These are phyloP conservation scores for Juglanconis sp. DNA, from an alignment of 2,329 filamentous ascomycete genomes.

Conservation along the genomic window DNA sequence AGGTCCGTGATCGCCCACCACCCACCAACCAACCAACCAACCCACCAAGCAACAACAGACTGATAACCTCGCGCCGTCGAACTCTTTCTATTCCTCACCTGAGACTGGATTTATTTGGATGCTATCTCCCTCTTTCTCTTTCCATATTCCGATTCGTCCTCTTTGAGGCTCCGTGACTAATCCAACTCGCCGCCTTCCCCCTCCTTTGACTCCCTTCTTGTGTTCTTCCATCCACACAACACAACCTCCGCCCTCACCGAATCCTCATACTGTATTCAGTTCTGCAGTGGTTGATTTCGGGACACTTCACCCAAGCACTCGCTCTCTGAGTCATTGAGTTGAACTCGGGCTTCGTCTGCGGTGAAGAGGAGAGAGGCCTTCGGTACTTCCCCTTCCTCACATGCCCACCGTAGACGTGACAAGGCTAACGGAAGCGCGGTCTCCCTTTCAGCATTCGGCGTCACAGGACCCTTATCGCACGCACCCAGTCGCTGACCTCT, in stretches of 20 bases:
- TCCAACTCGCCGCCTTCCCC: slow-evolving; percentile 11
- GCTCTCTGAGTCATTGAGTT: slow-evolving; percentile 30
- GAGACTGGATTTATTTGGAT: background rate
- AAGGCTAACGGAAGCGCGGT: background rate
- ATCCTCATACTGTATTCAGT: background rate
- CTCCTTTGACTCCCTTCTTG: slow-evolving; percentile 19
- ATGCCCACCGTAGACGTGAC: background rate
- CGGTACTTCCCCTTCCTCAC: background rate
- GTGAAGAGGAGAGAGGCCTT: slow-evolving; percentile 19
- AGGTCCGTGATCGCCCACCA: background rate
- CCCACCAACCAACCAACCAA: no score
- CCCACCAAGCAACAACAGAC: no score
- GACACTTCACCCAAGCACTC: slow-evolving; percentile 11
- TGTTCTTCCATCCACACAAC: background rate
- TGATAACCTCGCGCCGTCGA: background rate
- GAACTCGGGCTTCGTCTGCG: slow-evolving; percentile 26
- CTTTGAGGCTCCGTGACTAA: background rate
- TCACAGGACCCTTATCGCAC: background rate
- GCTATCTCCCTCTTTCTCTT: background rate
- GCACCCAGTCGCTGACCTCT: slow-evolving; percentile 6
- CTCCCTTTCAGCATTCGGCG: background rate
- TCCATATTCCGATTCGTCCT: background rate
- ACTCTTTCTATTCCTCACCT: no score
- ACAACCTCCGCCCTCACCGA: slow-evolving; percentile 4
- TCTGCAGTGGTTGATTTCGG: background rate